Evolutionary conservation across 2,329 filamentous ascomycete species (phyloP), one percentile per base, ranked within the genome.

Genomic region (Plectosphaerella plurivora): DNA sequence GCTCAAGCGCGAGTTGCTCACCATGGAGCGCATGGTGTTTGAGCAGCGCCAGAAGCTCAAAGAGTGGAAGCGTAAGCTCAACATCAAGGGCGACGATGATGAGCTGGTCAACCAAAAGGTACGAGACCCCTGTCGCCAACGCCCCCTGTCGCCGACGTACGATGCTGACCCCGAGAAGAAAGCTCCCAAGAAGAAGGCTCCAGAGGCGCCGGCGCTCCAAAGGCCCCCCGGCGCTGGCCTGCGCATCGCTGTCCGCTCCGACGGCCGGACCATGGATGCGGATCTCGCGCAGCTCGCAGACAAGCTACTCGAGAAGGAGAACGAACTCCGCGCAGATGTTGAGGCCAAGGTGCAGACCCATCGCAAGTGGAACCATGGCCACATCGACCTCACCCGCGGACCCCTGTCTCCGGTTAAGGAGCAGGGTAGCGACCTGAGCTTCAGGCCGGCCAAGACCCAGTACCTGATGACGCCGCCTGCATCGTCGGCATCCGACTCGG

Each of bases 51-150:
- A 82, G 55, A 83, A 84, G 65, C 81, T 97, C 60, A 96, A 95
- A 76, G 86, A 93, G 59, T 86, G 88, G 70, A 97, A 97, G 78
- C 78, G 89, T 65, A 88, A 88, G 64, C 82, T 97, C 58, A 86
- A 87, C 61, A 93, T 97, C 76, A 95, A 94, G 73, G 86, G 84
- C 60, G 89, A 96, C 63, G 94, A 97, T 64, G 93, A 97, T 63
- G 91, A 97, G 67, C 81, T 96, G 63, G 86, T 96, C 74, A 95
- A 96, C 73, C 89, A 94, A 69, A 96, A 94, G 83, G 89, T 93
- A 77, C 41, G 41, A 44, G 41, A 20, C 16, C n/a, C 41, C 16
- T 5, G 16, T 14, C 28, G 28, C 11, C 11, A 12, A 10, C 8
- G 28, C 28, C 28, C 28, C 28, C 69, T 81, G 66, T 55, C 52